These are phyloP conservation scores for Rhynchospora breviuscula DNA, from an alignment of 176 grass and related monocot genomes.

Conservation along the genomic window DNA sequence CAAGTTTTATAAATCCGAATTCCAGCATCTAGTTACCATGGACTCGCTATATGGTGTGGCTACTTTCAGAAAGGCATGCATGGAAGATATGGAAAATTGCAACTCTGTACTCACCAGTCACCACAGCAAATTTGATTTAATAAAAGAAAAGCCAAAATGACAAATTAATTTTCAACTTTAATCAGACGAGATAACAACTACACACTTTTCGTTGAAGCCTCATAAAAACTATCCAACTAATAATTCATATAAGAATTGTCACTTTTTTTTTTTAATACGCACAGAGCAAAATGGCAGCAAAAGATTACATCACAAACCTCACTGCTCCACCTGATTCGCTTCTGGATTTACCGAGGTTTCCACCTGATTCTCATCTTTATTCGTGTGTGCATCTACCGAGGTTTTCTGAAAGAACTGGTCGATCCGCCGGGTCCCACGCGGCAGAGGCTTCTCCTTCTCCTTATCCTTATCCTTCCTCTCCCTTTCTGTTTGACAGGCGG, in stretches of 20 bases:
- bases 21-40: neutral
- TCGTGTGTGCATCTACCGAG: neutral
- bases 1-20: neutral
- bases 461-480: neutral
- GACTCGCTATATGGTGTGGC: neutral
- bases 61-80: no score
- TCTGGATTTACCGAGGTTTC: no score
- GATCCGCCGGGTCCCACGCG: constrained; percentile 70
- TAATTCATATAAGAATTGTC: neutral
- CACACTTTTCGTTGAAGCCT: neutral
- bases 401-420: constrained; percentile 76
- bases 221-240: neutral
- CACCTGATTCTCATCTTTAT: no score
- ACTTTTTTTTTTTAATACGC: neutral
- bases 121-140: neutral
- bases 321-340: neutral
- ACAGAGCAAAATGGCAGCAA: neutral
- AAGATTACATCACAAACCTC: neutral
- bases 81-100: no score
- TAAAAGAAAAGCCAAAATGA: neutral
- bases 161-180: neutral
- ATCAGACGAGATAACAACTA: neutral
- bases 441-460: constrained; percentile 35
- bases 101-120: neutral
- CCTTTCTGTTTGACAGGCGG: neutral